A percentile compares a stretch with the other conserved stretches of the same genome.
These are phyloP conservation scores for Aspergillus sclerotialis DNA, from an alignment of 2,329 filamentous ascomycete genomes.

Conservation along the genomic window DNA sequence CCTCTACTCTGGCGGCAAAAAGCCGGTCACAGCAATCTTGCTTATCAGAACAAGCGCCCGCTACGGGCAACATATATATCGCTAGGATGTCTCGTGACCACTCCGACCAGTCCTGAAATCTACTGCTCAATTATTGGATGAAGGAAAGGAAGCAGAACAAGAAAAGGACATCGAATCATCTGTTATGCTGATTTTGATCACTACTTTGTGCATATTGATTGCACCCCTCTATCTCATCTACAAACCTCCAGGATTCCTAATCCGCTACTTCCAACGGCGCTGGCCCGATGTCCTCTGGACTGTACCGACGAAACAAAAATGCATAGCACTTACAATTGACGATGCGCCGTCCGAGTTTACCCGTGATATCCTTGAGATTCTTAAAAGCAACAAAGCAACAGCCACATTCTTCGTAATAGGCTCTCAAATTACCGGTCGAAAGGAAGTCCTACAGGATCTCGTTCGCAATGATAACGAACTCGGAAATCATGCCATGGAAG, in stretches of 20 bases:
- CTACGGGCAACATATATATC: too few relatives aligned
- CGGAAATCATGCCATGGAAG: constrained; percentile 83
- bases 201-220: too few relatives aligned
- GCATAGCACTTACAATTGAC: constrained; percentile 80
- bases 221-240: constrained; percentile 67
- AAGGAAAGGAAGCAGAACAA: not conserved
- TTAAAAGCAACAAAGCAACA: constrained; percentile 59
- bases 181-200: too few relatives aligned
- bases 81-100: too few relatives aligned
- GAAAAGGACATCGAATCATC: not conserved
- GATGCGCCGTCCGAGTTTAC: constrained; percentile 74
- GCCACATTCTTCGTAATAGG: constrained; percentile 91
- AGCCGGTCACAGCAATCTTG: too few relatives aligned
- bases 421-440: constrained; percentile 56
- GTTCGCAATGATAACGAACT: constrained; percentile 63
- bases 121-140: too few relatives aligned
- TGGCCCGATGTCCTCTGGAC: constrained; percentile 79
- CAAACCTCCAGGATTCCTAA: constrained; percentile 67
- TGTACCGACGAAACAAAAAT: constrained; percentile 49
- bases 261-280: constrained; percentile 61
- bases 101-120: too few relatives aligned
- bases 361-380: constrained; percentile 58
- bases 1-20: too few relatives aligned
- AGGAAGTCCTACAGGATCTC: constrained; percentile 50
- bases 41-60: too few relatives aligned